Conservation (phyloP, 352 stramenopile species). For the Chrysophaeum taylorii region DNA sequence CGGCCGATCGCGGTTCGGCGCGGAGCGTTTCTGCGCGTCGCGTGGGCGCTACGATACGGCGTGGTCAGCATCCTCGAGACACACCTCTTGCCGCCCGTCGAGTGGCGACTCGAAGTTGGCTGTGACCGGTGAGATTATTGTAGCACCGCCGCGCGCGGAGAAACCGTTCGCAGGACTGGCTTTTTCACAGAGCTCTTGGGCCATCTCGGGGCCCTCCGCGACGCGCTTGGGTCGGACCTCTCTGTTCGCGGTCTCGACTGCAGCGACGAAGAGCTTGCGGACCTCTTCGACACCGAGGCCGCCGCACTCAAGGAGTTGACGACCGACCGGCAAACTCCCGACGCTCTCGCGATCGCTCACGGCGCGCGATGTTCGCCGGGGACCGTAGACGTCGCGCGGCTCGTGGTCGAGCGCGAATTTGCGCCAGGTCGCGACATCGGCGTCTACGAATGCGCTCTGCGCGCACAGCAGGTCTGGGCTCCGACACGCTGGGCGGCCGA, state of each 20-base stretch:
- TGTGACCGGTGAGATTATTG: no score
- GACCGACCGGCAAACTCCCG: background rate
- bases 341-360: background rate
- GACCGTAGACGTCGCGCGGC: background rate
- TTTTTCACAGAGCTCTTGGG: slow-evolving; percentile 12
- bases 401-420: slow-evolving; percentile 4
- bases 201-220: background rate
- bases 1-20: background rate
- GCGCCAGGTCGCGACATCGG: background rate
- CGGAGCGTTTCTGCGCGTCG: no score
- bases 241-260: background rate
- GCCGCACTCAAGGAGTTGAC: background rate
- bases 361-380: background rate
- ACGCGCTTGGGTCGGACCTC: background rate
- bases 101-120: background rate
- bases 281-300: background rate
- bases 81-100: background rate
- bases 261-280: background rate
- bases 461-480: background rate
- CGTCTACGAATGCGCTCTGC: background rate
- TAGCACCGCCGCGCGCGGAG: no score
- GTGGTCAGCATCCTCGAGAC: background rate
- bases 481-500: background rate
- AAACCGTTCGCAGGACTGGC: no score
- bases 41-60: background rate